Percentiles rank a stretch among this genome's conserved stretches.
Evolutionary conservation across 257 asterid genomes (phyloP).

Genomic region (Lycium ferocissimum): DNA sequence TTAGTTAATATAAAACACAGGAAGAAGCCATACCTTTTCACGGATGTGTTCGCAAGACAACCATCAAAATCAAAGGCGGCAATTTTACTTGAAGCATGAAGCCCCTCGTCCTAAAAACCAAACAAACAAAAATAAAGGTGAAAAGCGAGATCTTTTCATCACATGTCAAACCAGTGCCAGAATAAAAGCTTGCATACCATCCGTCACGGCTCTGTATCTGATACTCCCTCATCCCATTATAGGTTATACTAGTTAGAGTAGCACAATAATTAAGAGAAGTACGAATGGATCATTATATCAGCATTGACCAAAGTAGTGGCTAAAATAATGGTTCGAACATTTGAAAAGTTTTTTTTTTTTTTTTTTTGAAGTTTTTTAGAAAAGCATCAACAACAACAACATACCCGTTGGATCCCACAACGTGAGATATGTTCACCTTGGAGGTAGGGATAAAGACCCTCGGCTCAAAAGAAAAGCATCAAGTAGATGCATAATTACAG

Average conservation of each 20-base stretch:
- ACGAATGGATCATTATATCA: background rate
- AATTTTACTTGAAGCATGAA: slow-evolving; percentile 76
- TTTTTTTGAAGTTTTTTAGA: too few relatives aligned
- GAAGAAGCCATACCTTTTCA: slow-evolving; percentile 64
- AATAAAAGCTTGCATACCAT: background rate
- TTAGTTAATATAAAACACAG: slow-evolving; percentile 24
- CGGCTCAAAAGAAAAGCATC: too few relatives aligned
- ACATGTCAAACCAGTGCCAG: slow-evolving; percentile 10
- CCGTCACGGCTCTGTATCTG: background rate
- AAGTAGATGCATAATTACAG: too few relatives aligned
- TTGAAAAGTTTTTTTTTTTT: too few relatives aligned
- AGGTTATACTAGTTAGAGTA: slow-evolving; percentile 1
- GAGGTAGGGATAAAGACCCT: too few relatives aligned
- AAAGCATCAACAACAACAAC: too few relatives aligned
- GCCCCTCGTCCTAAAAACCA: slow-evolving; percentile 69
- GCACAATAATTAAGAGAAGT: background rate
- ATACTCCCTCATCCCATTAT: background rate
- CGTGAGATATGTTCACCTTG: too few relatives aligned
- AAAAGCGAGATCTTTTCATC: background rate
- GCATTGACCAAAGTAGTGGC: background rate
- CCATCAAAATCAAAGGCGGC: slow-evolving; percentile 99
- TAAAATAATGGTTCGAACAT: background rate
- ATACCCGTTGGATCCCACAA: too few relatives aligned
- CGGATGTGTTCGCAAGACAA: slow-evolving; percentile 86
- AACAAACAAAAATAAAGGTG: background rate